Conservation (phyloP, 768 basidiomycete species). For the Lentinus tigrinus region DNA sequence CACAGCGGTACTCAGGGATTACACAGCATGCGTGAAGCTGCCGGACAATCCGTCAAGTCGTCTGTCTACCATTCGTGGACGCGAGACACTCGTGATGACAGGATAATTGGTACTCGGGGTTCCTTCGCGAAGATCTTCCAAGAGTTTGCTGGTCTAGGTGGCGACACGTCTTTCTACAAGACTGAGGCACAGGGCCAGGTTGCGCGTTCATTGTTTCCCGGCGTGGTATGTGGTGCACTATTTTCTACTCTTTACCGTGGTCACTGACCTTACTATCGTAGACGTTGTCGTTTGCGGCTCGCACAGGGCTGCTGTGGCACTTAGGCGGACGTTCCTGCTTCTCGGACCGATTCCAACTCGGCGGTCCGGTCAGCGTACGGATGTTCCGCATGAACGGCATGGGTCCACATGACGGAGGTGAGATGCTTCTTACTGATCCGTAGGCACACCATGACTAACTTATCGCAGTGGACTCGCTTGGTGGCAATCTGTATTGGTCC, state of each 20-base stretch:
- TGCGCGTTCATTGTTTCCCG: constrained; percentile 55
- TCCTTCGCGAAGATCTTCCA: constrained; percentile 60
- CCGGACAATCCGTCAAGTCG: constrained; percentile 80
- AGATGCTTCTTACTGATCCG: constrained; percentile 21
- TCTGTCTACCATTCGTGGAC: constrained; percentile 76
- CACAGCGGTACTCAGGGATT: neutral
- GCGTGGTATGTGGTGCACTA: constrained; percentile 59
- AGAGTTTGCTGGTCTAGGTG: constrained; percentile 79
- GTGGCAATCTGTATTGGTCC: constrained; percentile 82
- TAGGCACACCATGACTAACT: neutral
- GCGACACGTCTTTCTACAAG: constrained; percentile 78
- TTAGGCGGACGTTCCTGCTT: constrained; percentile 57
- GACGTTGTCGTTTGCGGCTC: constrained; percentile 74
- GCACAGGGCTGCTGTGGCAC: constrained; percentile 70
- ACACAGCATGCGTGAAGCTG: constrained; percentile 78
- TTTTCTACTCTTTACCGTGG: neutral
- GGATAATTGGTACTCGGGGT: constrained; percentile 61
- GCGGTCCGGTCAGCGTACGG: constrained; percentile 85
- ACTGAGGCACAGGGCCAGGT: constrained; percentile 63
- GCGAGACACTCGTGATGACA: constrained; percentile 75
- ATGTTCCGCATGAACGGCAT: constrained; percentile 74
- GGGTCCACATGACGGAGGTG: constrained; percentile 76
- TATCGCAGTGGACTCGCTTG: constrained; percentile 71
- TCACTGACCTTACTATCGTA: constrained; percentile 30
- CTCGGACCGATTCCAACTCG: constrained; percentile 88